Base-by-base conservation (phyloP, 2,329 filamentous ascomycete genomes). In the Apiospora arundinis region DNA sequence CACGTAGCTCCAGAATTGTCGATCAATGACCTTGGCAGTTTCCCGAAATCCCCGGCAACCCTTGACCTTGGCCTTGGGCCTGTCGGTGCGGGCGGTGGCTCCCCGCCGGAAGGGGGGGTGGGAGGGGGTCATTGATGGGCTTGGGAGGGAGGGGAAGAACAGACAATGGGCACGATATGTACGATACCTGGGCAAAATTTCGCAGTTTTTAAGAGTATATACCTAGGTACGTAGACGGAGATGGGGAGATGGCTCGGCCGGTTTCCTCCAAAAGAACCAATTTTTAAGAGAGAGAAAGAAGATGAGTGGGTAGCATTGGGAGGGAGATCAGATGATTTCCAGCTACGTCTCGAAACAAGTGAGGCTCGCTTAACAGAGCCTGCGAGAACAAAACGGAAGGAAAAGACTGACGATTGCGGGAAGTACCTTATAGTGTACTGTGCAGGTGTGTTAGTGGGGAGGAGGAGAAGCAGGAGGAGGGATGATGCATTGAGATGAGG, bases 261-360 rank as follows among this genome's bases (percentile, higher is more conserved):
- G 32, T 11, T 7, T 4, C 6, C 8, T 60, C 7, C 16, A 37
- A 60, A 4, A 37, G 52, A n/a, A 37, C 18, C 56, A n/a, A 9
- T 63, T 63, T 40, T 63, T 40, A 40, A 40, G 32, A 63, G n/a
- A 12, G 49, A 56, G 32, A 32, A 56, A 14, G 25, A 6, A 3
- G 21, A 56, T 12, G 11, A 18, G 49, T 49, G 12, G 49, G 49
- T 16, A 63, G 21, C 56, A 63, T 32, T n/a, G 42, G 42, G 8
- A 23, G 32, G 56, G 56, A 63, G 56, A 63, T 40, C 56, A 63
- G 56, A 63, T 63, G 56, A 12, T 63, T 63, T 63, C 32, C 32
- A 12, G 32, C 56, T 63, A 32, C 32, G 40, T 40, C 32, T 40
- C 56, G 28, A 63, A 63, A 63, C 56, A 40, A 40, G 56, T 40